Percentiles rank a stretch among this genome's conserved stretches.
phyloP scores from a whole-genome alignment of 1,284 basidiomycete genomes.

The Phlebopus sp. region DNA sequence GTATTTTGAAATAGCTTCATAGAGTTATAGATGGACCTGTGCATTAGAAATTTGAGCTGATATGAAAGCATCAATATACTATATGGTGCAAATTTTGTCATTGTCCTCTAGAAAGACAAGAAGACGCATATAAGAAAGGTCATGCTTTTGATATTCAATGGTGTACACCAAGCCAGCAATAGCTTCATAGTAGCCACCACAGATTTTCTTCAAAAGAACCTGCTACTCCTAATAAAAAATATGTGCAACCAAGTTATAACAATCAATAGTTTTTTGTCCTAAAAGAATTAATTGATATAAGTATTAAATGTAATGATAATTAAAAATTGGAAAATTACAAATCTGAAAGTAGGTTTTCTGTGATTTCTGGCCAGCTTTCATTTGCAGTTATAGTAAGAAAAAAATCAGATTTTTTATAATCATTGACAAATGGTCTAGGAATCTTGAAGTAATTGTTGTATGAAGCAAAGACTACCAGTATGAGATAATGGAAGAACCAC shows the following conservation, averaged over 20 bases:
- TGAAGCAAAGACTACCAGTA: constrained; percentile 36
- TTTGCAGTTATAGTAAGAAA: constrained; percentile 50
- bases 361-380: constrained; percentile 45
- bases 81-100: constrained; percentile 31
- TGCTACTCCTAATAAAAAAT: constrained; percentile 45
- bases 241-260: constrained; percentile 43
- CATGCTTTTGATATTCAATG: constrained; percentile 52
- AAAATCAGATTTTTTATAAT: constrained; percentile 36
- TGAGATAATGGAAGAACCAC: too few species aligned
- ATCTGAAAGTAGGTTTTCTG: constrained; percentile 35
- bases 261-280: constrained; percentile 38
- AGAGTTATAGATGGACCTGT: constrained; percentile 36
- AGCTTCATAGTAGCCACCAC: constrained; percentile 34
- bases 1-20: constrained; percentile 23
- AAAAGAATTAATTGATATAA: too few species aligned
- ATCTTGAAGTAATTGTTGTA: constrained; percentile 44
- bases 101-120: constrained; percentile 37
- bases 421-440: constrained; percentile 41
- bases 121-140: constrained; percentile 47
- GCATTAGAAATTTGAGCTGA: constrained; percentile 44
- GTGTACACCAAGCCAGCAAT: constrained; percentile 38
- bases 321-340: too few species aligned
- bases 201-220: constrained; percentile 30
- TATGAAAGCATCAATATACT: constrained; percentile 39
- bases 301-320: too few species aligned